Conservation (phyloP, 1,139 yeast genomes). For the Yamadazyma atlantica region DNA sequence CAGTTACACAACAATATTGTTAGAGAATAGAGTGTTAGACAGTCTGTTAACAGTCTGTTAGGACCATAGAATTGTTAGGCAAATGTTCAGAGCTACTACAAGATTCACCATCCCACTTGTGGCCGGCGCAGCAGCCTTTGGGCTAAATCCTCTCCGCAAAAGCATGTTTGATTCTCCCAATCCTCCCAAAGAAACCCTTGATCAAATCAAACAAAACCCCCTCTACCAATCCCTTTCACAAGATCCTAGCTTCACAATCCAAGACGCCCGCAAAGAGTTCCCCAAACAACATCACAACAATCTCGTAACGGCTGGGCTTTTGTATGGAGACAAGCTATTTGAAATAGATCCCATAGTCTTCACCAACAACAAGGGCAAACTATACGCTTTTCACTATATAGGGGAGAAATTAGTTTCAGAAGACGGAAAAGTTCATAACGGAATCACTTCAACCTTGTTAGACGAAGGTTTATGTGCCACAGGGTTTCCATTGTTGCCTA, state of each 20-base stretch:
- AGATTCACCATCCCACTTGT: constrained; percentile 32
- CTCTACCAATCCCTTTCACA: constrained; percentile 30
- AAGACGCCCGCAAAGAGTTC: constrained; percentile 43
- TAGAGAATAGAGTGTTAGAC: too few relatives aligned
- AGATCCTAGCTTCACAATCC: constrained; percentile 24
- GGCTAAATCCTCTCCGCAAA: constrained; percentile 42
- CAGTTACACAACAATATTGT: too few relatives aligned
- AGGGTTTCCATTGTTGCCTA: constrained; percentile 84
- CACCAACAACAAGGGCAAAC: constrained; percentile 45
- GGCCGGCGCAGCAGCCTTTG: constrained; percentile 50
- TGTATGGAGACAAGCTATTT: constrained; percentile 60
- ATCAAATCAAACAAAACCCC: constrained; percentile 28
- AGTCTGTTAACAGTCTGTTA: too few relatives aligned
- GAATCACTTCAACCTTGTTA: constrained; percentile 74
- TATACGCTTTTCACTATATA: constrained; percentile 65
- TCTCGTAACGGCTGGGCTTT: constrained; percentile 65
- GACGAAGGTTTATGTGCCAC: constrained; percentile 88
- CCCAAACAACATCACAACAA: constrained; percentile 63
- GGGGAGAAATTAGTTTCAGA: constrained; percentile 67
- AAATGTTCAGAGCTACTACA: constrained; percentile 26
- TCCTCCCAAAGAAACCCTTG: constrained; percentile 28
- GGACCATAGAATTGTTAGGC: neutral
- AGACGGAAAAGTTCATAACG: constrained; percentile 82
- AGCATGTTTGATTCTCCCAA: constrained; percentile 26
- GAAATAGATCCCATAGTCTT: constrained; percentile 70